Evolutionary conservation across 148 eudicot genomes (phyloP).

Genomic region (Rhododendron henanense): DNA sequence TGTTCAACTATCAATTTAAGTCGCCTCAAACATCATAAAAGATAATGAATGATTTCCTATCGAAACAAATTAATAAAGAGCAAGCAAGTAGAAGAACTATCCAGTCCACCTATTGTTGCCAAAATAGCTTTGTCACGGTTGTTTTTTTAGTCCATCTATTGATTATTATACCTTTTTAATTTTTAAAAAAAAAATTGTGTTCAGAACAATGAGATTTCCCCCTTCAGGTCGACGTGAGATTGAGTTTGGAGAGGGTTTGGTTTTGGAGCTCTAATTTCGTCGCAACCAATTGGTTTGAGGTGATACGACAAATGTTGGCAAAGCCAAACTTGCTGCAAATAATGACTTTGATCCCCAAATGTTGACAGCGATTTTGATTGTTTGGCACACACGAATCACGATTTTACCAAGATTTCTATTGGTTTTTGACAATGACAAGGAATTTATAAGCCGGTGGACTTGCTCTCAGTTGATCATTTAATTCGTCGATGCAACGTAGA

Average conservation of each 20-base stretch:
- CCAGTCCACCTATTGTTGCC: neutral
- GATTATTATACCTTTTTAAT: neutral
- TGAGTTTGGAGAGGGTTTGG: neutral
- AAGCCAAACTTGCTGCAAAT: neutral
- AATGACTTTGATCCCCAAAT: neutral
- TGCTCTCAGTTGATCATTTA: neutral
- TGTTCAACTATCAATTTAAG: too few relatives aligned
- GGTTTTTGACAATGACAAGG: neutral
- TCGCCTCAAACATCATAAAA: too few relatives aligned
- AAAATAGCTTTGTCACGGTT: neutral
- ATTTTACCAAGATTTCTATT: too few relatives aligned
- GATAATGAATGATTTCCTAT: neutral
- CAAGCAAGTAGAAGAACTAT: neutral
- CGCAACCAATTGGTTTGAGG: neutral
- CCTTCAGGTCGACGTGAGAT: neutral
- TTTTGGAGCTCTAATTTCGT: neutral
- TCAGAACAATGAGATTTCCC: too few relatives aligned
- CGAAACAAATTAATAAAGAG: neutral
- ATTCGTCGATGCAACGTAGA: neutral
- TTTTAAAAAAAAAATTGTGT: neutral
- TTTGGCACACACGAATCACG: too few relatives aligned
- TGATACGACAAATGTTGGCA: neutral
- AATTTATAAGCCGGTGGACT: neutral
- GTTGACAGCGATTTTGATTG: neutral
- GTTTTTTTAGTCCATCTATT: too few relatives aligned